Conservation (phyloP, 177 flowering plant species). For the Vitis hybrid region DNA sequence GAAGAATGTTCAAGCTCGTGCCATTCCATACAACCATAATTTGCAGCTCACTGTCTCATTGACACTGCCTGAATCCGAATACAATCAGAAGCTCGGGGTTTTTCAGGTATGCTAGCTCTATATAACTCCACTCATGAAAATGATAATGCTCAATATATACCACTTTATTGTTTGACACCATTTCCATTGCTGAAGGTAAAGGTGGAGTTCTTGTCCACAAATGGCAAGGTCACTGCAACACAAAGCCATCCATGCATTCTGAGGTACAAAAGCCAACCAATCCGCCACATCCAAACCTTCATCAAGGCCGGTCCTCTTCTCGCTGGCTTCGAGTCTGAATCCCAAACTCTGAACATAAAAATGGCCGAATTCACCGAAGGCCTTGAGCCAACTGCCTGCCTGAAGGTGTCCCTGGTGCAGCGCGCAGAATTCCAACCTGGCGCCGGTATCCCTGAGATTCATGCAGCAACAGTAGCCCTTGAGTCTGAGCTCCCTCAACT, state of each 20-base stretch:
- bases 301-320: slow-evolving; percentile 19
- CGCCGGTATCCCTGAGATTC: slow-evolving; percentile 30
- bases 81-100: slow-evolving; percentile 40
- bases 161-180: too few species aligned
- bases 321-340: slow-evolving; percentile 25
- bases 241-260: slow-evolving; percentile 26
- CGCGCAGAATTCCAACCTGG: slow-evolving; percentile 25
- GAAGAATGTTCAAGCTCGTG: slow-evolving; percentile 6
- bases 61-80: slow-evolving; percentile 43
- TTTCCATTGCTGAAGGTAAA: slow-evolving; percentile 13
- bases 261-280: slow-evolving; percentile 22
- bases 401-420: slow-evolving; percentile 29
- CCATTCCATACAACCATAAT: slow-evolving; percentile 33
- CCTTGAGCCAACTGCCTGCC: slow-evolving; percentile 25
- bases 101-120: slow-evolving; percentile 34
- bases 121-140: too few species aligned
- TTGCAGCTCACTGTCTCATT: slow-evolving; percentile 34
- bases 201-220: slow-evolving; percentile 28
- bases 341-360: slow-evolving; percentile 26
- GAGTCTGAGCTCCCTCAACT: slow-evolving; percentile 31
- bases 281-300: slow-evolving; percentile 15
- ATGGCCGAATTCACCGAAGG: slow-evolving; percentile 20
- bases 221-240: slow-evolving; percentile 22
- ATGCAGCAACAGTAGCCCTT: slow-evolving; percentile 19
- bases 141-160: too few species aligned